Percentiles rank a stretch among this genome's conserved stretches.
Evolutionary conservation across 495 filamentous ascomycete genomes (phyloP).

Genomic region (Neurospora terricola): DNA sequence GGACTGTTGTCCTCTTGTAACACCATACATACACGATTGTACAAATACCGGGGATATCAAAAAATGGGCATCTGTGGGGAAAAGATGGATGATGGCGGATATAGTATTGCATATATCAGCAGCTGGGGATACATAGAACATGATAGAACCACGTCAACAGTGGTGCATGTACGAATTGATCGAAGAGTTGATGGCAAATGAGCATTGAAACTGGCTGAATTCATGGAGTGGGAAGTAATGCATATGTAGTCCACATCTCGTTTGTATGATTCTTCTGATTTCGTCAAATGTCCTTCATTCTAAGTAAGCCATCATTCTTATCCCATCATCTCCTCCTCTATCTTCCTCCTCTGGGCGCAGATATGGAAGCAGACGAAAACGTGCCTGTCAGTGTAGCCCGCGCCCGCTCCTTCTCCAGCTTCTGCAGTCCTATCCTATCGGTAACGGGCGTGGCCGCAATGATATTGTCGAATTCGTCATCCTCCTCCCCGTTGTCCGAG

Average conservation of each 20-base stretch:
- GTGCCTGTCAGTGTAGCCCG: slow-evolving; percentile 20
- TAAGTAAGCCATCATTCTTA: too few species aligned
- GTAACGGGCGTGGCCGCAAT: slow-evolving; percentile 81
- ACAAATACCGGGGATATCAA: background rate
- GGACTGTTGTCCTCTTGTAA: background rate
- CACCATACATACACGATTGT: background rate
- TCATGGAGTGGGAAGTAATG: background rate
- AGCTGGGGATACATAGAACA: background rate
- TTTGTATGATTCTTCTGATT: background rate
- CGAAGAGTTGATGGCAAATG: background rate
- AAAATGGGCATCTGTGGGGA: background rate
- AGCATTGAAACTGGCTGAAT: background rate
- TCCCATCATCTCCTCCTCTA: background rate
- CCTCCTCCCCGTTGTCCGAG: slow-evolving; percentile 57
- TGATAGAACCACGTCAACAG: background rate
- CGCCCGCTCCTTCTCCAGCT: slow-evolving; percentile 36
- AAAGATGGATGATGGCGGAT: background rate
- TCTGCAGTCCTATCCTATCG: slow-evolving; percentile 57
- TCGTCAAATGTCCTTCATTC: background rate
- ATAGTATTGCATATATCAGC: background rate
- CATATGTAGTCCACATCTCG: background rate
- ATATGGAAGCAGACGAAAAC: slow-evolving; percentile 18
- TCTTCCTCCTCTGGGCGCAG: slow-evolving; percentile 17
- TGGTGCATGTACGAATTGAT: background rate
- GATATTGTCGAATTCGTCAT: slow-evolving; percentile 70